Evolutionary conservation across 352 stramenopile species (phyloP).

Genomic region (Phytophthora tentaculata): DNA sequence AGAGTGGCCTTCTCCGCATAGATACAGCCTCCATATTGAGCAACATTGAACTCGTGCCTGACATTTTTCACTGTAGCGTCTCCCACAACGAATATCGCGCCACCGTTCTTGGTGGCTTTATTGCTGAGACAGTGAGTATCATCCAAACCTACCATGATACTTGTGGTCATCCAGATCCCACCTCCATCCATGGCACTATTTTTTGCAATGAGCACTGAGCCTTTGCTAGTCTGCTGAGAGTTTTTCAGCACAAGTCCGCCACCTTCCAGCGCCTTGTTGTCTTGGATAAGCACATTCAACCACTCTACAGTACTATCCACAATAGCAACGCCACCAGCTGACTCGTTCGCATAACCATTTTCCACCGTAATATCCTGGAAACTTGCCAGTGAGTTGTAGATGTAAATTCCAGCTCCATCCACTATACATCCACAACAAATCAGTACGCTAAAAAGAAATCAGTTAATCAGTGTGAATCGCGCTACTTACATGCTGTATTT

Average conservation of each 20-base stretch:
- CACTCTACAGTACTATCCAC: constrained; percentile 27
- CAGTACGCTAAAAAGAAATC: neutral
- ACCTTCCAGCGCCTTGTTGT: constrained; percentile 25
- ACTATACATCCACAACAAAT: constrained; percentile 16
- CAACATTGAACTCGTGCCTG: constrained; percentile 16
- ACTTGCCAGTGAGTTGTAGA: constrained; percentile 21
- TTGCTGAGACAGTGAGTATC: constrained; percentile 22
- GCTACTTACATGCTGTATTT: constrained; percentile 40
- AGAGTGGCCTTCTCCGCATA: constrained; percentile 20
- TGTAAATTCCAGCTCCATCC: constrained; percentile 40
- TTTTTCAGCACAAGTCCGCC: constrained; percentile 28
- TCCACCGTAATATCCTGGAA: constrained; percentile 14
- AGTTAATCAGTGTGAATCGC: neutral
- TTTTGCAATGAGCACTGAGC: constrained; percentile 10
- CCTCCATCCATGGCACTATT: constrained; percentile 25
- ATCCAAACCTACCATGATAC: constrained; percentile 21
- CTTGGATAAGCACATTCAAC: constrained; percentile 24
- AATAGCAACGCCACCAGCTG: constrained; percentile 30
- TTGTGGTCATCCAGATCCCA: constrained; percentile 23
- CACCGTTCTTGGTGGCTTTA: constrained; percentile 14
- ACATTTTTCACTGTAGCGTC: constrained; percentile 17
- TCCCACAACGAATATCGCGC: constrained; percentile 19
- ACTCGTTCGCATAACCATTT: constrained; percentile 20
- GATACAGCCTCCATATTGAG: constrained; percentile 21
- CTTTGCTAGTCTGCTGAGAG: constrained; percentile 20